These are phyloP conservation scores for Oryza officinalis DNA, from an alignment of 176 grass and related monocot species.

Conservation along the genomic window DNA sequence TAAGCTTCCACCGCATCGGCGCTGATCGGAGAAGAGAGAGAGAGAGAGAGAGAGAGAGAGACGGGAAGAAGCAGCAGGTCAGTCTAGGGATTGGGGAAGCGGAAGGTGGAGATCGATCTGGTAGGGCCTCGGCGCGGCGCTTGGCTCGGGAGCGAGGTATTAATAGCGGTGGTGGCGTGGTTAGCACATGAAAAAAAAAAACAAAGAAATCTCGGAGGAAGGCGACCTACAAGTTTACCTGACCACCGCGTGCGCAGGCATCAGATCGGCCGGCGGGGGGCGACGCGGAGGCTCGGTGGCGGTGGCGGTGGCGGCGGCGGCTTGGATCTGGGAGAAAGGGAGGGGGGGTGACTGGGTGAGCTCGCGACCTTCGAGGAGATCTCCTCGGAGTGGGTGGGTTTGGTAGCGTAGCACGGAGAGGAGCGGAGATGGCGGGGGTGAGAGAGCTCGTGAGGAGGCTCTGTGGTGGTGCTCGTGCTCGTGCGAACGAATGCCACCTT, in stretches of 20 bases:
- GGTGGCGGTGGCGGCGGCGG: neutral
- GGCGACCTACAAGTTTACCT: slow-evolving; percentile 18
- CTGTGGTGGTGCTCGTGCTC: neutral
- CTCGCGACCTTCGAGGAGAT: too few species aligned
- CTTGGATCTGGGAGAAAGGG: slow-evolving; percentile 26
- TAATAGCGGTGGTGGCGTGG: slow-evolving; percentile 16
- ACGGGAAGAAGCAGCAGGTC: neutral
- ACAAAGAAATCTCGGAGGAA: neutral
- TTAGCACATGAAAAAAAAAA: neutral
- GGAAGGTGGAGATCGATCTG: slow-evolving; percentile 35
- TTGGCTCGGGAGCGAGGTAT: neutral
- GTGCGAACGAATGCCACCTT: neutral
- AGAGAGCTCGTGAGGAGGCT: neutral
- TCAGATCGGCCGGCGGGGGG: slow-evolving; percentile 20
- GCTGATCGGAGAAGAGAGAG: slow-evolving; percentile 20
- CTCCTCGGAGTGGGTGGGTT: slow-evolving; percentile 12
- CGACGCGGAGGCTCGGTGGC: neutral
- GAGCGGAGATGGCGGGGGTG: neutral
- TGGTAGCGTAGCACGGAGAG: slow-evolving; percentile 34
- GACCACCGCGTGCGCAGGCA: slow-evolving; percentile 43
- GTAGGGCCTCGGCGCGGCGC: neutral
- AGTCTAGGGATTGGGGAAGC: neutral
- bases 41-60: too few species aligned
- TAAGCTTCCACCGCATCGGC: slow-evolving; percentile 85
- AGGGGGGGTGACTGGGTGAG: too few species aligned